Percentiles rank a stretch among this genome's conserved stretches.
These are phyloP conservation scores for Leptographium radiaticola DNA, from an alignment of 2,329 filamentous ascomycete genomes.

Conservation along the genomic window DNA sequence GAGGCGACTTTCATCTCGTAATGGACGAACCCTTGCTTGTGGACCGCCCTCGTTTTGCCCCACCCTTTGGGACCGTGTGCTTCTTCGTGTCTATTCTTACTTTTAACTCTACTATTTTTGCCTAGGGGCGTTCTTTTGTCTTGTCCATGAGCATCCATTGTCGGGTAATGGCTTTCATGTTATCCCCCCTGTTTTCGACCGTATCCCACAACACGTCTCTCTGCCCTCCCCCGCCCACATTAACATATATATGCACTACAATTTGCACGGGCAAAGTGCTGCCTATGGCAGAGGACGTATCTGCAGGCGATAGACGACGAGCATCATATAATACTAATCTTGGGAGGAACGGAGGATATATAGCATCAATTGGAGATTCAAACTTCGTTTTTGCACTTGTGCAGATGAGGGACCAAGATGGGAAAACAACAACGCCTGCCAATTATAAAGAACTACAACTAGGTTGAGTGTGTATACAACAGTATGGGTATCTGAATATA, in stretches of 20 bases:
- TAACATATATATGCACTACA: background rate
- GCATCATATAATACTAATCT: background rate
- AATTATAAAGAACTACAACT: background rate
- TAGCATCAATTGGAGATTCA: background rate
- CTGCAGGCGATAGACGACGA: background rate
- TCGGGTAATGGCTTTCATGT: background rate
- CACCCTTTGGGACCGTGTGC: background rate
- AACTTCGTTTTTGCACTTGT: background rate
- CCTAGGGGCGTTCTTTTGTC: background rate
- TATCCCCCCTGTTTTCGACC: background rate
- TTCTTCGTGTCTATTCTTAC: background rate
- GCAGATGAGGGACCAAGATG: no score
- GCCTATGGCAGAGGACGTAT: background rate
- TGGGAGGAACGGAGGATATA: background rate
- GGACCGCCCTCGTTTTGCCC: background rate
- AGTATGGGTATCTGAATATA: background rate
- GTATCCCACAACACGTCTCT: background rate
- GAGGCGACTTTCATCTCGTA: constrained; percentile 94
- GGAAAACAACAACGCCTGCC: background rate
- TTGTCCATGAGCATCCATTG: background rate
- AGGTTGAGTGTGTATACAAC: background rate
- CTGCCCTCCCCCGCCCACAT: background rate
- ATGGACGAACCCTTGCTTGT: constrained; percentile 9
- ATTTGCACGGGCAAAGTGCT: background rate
- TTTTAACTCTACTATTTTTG: background rate